phyloP scores from a whole-genome alignment of 2,329 filamentous ascomycete genomes.

The Fusarium scirpi region DNA sequence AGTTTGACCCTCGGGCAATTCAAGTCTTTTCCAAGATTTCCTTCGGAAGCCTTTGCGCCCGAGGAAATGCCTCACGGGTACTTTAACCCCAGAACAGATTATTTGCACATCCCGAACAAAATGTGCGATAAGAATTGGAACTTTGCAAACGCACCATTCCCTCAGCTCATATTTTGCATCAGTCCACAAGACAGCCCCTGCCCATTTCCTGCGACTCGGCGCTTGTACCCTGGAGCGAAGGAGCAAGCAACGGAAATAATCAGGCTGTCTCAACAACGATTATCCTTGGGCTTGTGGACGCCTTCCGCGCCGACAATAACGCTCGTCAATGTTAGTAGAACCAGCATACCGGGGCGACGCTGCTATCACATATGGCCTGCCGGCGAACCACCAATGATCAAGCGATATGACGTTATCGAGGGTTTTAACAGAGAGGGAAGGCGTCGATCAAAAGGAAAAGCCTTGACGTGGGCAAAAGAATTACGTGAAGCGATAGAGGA shows the following conservation, averaged over 20 bases:
- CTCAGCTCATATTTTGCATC: not conserved
- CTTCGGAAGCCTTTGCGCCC: not conserved
- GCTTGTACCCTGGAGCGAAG: not conserved
- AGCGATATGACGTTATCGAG: fast-evolving
- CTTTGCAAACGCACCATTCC: not conserved
- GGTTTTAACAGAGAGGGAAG: fast-evolving
- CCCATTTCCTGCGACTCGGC: not conserved
- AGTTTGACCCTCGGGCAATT: not conserved
- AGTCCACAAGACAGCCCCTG: not conserved
- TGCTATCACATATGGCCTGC: not conserved
- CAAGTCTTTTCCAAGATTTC: not conserved
- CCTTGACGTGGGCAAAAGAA: not conserved
- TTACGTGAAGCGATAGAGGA: not conserved
- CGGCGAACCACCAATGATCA: not conserved
- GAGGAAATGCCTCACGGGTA: not conserved
- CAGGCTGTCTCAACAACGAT: not conserved
- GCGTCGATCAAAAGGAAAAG: not conserved
- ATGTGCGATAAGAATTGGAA: not conserved
- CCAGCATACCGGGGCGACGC: fast-evolving
- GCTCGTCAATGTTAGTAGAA: not conserved
- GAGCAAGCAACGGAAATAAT: not conserved
- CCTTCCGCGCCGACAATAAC: not conserved
- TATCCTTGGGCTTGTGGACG: not conserved
- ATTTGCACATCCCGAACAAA: not conserved
- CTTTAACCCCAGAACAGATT: not conserved